phyloP scores from a whole-genome alignment of 768 basidiomycete genomes.

The Russula foetens region DNA sequence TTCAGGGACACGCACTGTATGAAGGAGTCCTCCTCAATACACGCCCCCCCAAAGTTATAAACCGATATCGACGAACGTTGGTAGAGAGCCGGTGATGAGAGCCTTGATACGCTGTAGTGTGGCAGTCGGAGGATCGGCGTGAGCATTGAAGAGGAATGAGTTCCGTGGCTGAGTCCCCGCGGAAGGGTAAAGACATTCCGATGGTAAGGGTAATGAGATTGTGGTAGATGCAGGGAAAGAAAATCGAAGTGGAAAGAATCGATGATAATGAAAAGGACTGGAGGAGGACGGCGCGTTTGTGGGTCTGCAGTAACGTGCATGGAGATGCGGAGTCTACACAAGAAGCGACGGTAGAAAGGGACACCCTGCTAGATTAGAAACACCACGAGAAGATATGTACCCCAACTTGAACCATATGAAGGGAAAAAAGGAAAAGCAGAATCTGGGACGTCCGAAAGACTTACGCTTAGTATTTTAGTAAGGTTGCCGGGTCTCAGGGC shows the following conservation, averaged over 20 bases:
- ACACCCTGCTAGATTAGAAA: slow-evolving; percentile 76
- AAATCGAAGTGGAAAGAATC: slow-evolving; percentile 95
- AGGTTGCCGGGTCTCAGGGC: too few relatives aligned
- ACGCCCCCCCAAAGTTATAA: slow-evolving; percentile 84
- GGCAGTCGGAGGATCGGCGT: slow-evolving; percentile 91
- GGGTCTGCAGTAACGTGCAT: slow-evolving; percentile 52
- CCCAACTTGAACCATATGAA: slow-evolving; percentile 71
- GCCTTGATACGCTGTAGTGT: slow-evolving; percentile 95
- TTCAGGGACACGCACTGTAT: slow-evolving; percentile 38
- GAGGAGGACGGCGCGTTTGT: slow-evolving; percentile 73
- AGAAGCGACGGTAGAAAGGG: slow-evolving; percentile 49
- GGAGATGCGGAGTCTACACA: slow-evolving; percentile 28
- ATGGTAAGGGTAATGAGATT: slow-evolving; percentile 57
- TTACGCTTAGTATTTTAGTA: too few relatives aligned
- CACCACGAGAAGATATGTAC: slow-evolving; percentile 89
- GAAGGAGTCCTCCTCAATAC: slow-evolving; percentile 83
- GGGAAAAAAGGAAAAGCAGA: slow-evolving; percentile 51
- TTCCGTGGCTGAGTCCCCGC: slow-evolving; percentile 59
- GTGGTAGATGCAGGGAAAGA: slow-evolving; percentile 60
- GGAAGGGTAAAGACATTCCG: slow-evolving; percentile 83
- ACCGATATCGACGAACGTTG: slow-evolving; percentile 93
- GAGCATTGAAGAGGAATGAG: slow-evolving; percentile 83
- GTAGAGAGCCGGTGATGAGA: slow-evolving; percentile 88
- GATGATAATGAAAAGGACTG: too few relatives aligned
- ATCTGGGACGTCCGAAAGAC: slow-evolving; percentile 16